Conservation (phyloP, 441 rosid species). For the Gossypium davidsonii region DNA sequence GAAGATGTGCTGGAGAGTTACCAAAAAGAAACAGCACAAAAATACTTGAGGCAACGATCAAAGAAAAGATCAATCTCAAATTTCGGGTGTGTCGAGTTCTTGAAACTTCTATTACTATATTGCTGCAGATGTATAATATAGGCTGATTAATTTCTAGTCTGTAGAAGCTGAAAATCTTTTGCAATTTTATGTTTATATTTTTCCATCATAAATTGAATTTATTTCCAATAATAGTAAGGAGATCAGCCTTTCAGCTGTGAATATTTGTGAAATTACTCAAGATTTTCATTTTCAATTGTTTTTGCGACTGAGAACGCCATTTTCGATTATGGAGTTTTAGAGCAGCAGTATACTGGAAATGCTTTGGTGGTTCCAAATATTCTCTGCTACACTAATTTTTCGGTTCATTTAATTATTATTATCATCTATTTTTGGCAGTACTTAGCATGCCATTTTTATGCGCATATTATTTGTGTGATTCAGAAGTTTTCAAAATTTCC, state of each 20-base stretch:
- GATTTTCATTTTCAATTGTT: background rate
- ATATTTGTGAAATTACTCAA: background rate
- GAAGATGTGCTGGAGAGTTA: conserved; percentile 16
- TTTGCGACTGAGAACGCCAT: background rate
- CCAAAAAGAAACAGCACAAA: background rate
- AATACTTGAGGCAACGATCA: background rate
- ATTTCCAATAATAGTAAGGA: background rate
- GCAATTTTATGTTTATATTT: background rate
- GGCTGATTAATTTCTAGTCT: background rate
- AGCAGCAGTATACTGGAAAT: background rate
- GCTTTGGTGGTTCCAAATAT: no score
- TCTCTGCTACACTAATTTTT: background rate
- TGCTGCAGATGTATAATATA: background rate
- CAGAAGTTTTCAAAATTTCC: background rate
- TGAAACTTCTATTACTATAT: background rate
- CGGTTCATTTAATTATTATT: background rate
- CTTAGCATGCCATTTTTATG: background rate
- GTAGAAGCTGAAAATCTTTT: background rate
- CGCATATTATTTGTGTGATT: background rate
- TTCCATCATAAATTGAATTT: background rate
- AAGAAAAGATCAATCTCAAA: conserved; percentile 1
- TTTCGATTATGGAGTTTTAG: no score
- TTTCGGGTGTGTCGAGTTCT: conserved; percentile 10
- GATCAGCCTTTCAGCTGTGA: background rate
- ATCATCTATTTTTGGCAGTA: background rate